Base-by-base conservation (phyloP, 2,329 filamentous ascomycete species). In the Penicillium sp. region DNA sequence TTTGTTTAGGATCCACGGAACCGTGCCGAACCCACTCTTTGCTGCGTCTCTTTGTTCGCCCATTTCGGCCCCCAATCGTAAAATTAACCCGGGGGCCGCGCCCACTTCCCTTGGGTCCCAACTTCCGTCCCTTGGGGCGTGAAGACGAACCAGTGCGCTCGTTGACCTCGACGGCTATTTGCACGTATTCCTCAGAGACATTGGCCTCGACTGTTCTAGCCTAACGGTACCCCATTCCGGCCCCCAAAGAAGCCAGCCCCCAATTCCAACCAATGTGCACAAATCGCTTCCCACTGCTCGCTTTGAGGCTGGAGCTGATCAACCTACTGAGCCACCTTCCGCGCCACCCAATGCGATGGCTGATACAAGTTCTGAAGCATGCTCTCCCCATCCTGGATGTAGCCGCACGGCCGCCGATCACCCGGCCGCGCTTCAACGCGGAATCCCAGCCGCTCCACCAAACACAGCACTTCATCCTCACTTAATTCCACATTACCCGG, bases 401-500 rank as follows among this genome's bases (percentile, higher is more conserved):
- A 99, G 7, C 92, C 92, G 61, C 75, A 76, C 40, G 67, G 59
- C 33, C 61, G 63, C 13, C 90, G 88, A 60, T 84, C 80, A n/a
- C 87, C 77, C 1, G 88, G 81, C 51, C 83, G 82, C 64, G 80
- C 82, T 69, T 91, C 86, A 6, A 99, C 79, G 5, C 79, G 80
- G 70, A 99, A 99, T 0, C 93, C 95, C 68, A 94, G 78, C 57
- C 83, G 83, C 65, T 87, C 79, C 2, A 98, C 83, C 43, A 99
- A 79, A 16, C 83, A 82, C 59, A 96, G 77, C 10, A 99, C 90
- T 79, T 99, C 95, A 31, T 96, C 91, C 60, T 96, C 87, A 0
- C 90, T 89, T 55, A 99, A 82, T 79, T 99, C 95, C 66, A 98
- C 91, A 62, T 88, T 92, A 0, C 95, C 95, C 0, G 92, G 91